phyloP scores from a whole-genome alignment of 2,329 filamentous ascomycete genomes.

The Apiospora arundinis region DNA sequence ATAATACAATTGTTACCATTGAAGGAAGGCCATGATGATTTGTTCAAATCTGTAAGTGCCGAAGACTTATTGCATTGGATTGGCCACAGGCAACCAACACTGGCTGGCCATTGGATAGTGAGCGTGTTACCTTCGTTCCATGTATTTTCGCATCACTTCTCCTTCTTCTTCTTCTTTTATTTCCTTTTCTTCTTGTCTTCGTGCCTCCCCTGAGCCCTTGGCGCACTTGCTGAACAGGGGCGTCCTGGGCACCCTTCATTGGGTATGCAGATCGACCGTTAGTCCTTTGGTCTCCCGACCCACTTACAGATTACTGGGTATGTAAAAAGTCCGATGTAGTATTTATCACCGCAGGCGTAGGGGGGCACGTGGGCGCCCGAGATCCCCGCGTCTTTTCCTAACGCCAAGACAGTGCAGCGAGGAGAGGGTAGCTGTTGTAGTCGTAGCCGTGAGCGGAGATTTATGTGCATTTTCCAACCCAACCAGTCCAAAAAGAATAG shows the following conservation, averaged over 20 bases:
- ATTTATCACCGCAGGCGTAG: slow-evolving; percentile 16
- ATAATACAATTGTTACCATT: background rate
- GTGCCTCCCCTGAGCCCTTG: background rate
- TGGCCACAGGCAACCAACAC: background rate
- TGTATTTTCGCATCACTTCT: background rate
- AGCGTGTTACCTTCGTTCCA: too few species aligned
- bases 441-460: background rate
- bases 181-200: background rate
- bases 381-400: slow-evolving; percentile 15
- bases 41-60: background rate
- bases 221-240: background rate
- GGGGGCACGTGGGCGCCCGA: slow-evolving; percentile 15
- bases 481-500: background rate
- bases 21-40: background rate
- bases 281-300: background rate
- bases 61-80: background rate
- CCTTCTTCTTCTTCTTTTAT: background rate
- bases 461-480: background rate
- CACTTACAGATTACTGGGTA: background rate
- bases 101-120: background rate
- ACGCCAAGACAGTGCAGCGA: background rate
- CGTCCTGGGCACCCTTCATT: background rate
- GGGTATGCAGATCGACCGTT: slow-evolving; percentile 6
- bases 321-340: slow-evolving; percentile 17
- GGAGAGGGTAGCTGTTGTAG: background rate